Percentiles rank a stretch among this genome's conserved stretches.
These are phyloP conservation scores for Rhodotorula sp. DNA, from an alignment of 1,284 basidiomycete species.

Conservation along the genomic window DNA sequence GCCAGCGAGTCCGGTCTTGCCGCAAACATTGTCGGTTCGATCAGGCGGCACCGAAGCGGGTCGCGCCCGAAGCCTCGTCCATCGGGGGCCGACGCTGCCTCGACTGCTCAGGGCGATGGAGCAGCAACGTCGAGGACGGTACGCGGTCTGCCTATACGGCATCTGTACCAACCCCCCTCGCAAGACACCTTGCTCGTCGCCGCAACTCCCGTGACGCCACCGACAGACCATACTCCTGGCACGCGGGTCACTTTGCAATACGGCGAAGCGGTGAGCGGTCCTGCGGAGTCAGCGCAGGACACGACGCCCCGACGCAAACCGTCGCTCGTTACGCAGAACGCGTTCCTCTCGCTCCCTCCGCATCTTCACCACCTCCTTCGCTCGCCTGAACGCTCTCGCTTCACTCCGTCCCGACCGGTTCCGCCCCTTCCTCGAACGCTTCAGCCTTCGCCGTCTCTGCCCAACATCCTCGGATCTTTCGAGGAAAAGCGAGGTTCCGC, in stretches of 20 bases:
- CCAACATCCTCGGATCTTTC: neutral
- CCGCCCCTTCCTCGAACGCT: slow-evolving; percentile 1
- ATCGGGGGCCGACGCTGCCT: neutral
- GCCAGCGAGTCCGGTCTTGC: neutral
- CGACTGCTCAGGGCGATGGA: too few species aligned
- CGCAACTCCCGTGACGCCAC: neutral
- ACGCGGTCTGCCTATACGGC: slow-evolving; percentile 25
- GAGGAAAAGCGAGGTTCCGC: neutral
- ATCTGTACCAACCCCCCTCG: slow-evolving; percentile 7
- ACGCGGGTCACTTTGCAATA: neutral
- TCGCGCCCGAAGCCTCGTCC: neutral
- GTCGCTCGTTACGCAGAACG: slow-evolving; percentile 22
- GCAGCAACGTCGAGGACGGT: slow-evolving; percentile 1
- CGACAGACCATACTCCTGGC: neutral
- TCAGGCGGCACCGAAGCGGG: neutral
- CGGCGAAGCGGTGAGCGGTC: slow-evolving; percentile 16
- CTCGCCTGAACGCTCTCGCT: neutral
- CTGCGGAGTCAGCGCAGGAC: neutral
- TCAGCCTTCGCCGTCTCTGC: neutral
- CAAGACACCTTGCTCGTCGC: slow-evolving; percentile 20
- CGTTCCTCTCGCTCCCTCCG: slow-evolving; percentile 35
- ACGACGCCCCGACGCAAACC: neutral
- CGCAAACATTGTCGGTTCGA: neutral
- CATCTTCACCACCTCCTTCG: slow-evolving; percentile 34
- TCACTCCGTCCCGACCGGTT: slow-evolving; percentile 6